These are phyloP conservation scores for Xerocomellus intermedius DNA, from an alignment of 768 basidiomycete genomes.

Conservation along the genomic window DNA sequence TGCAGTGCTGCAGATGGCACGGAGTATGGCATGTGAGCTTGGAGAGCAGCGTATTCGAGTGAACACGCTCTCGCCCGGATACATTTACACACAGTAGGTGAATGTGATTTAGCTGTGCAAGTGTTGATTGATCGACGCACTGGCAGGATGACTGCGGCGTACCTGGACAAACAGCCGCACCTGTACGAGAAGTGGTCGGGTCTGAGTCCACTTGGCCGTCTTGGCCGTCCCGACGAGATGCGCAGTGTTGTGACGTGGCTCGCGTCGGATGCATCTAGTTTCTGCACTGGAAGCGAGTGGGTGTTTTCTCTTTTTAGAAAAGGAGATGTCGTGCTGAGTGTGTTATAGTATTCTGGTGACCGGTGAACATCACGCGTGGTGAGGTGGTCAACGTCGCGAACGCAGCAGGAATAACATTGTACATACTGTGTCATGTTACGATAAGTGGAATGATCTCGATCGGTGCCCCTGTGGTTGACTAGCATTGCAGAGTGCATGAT, in stretches of 20 bases:
- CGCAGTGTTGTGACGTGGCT: constrained; percentile 72
- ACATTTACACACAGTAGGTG: constrained; percentile 68
- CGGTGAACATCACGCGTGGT: constrained; percentile 35
- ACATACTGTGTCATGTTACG: constrained; percentile 14
- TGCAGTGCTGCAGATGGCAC: constrained; percentile 75
- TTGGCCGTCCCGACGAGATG: constrained; percentile 71
- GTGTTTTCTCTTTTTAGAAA: constrained; percentile 25
- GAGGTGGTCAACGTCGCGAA: constrained; percentile 11
- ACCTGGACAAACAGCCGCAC: constrained; percentile 62
- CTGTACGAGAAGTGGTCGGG: constrained; percentile 65
- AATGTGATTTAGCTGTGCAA: constrained; percentile 15
- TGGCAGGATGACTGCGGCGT: constrained; percentile 77
- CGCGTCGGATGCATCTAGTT: constrained; percentile 72
- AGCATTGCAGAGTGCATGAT: too few relatives aligned
- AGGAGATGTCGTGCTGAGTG: not conserved
- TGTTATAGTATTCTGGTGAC: constrained; percentile 29
- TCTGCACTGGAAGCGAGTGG: constrained; percentile 82
- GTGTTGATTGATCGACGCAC: not conserved
- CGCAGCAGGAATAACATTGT: too few relatives aligned
- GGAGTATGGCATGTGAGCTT: constrained; percentile 81
- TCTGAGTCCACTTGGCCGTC: constrained; percentile 66
- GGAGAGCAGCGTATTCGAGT: constrained; percentile 65
- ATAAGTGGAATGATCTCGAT: constrained; percentile 30
- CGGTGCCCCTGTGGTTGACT: too few relatives aligned
- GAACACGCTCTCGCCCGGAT: constrained; percentile 74